Base-by-base conservation (phyloP, 192 early-diverging fungal genomes). In the Backusella parvicylindrica region DNA sequence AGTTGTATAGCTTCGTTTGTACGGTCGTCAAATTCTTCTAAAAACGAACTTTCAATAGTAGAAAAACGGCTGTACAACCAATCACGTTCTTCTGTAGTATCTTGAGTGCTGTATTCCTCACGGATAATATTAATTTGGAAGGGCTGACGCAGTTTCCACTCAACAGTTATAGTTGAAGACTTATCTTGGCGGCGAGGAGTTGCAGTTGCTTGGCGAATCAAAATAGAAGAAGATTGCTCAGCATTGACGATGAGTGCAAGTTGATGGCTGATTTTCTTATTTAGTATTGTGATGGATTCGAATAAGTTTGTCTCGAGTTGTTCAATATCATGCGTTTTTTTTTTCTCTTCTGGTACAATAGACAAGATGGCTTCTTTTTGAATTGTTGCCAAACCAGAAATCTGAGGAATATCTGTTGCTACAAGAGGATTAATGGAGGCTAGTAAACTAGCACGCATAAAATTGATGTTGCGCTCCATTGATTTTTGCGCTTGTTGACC, bases 231-330 rank as follows among this genome's bases (percentile, higher is more conserved):
- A 13, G 75, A 32, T 32, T 76, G 67, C 33, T 64, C 30, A 13
- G 75, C 75, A 28, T 76, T 76, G 16, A 76, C 68, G n/a, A 76
- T 76, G 18, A 76, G 41, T 7, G 68, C 68, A 33, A 76, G 43
- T 6, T 76, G 75, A 32, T 63, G 33, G n/a, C 67, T 43, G 67
- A 76, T 76, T 38, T 68, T 68, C 30, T 76, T 68, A 43, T 76
- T 76, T 11, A 76, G 31, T 15, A 35, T 23, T 18, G 23, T 38
- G 43, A 76, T 9, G 3, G 75, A 36, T 38, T 76, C 68, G 11
- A 49, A 31, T 36, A 76, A 32, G 12, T 70, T 7, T 16, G 1
- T 28, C 7, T 68, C 75, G 4, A 76, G 28, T 4, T 37, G 33
- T 16, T 36, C 60, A 31, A 50, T 6, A 18, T 72, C 50, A 36